Evolutionary conservation across 1,139 yeast species (phyloP).

Genomic region (Blastobotrys malaysiensis): DNA sequence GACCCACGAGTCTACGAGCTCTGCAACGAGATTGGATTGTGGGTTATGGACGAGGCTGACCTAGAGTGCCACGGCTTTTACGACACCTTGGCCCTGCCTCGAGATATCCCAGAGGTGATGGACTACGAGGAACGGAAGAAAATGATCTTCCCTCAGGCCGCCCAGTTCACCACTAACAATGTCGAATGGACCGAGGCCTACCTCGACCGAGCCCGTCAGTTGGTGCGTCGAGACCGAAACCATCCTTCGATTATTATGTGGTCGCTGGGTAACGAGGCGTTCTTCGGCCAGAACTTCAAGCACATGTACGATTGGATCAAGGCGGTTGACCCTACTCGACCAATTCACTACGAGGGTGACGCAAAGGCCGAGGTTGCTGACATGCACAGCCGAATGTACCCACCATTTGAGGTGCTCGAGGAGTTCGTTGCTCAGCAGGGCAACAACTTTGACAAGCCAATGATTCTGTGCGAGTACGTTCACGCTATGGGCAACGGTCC

Average conservation of each 20-base stretch:
- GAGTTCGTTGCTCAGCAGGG: constrained; percentile 22
- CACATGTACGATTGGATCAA: constrained; percentile 29
- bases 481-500: constrained; percentile 41
- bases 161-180: constrained; percentile 28
- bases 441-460: constrained; percentile 27
- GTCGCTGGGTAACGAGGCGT: constrained; percentile 38
- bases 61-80: constrained; percentile 36
- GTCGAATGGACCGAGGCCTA: constrained; percentile 32
- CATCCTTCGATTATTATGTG: constrained; percentile 35
- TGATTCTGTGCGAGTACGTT: constrained; percentile 36
- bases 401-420: constrained; percentile 19
- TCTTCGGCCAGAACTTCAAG: constrained; percentile 31
- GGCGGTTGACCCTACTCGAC: constrained; percentile 28
- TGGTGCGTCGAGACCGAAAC: constrained; percentile 33
- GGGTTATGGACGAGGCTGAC: constrained; percentile 37
- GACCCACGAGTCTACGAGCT: constrained; percentile 17
- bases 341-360: constrained; percentile 33
- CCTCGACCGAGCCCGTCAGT: constrained; percentile 32
- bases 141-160: constrained; percentile 13
- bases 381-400: constrained; percentile 34
- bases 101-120: constrained; percentile 13
- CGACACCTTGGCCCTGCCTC: constrained; percentile 12
- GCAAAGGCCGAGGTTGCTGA: constrained; percentile 28
- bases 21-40: constrained; percentile 30
- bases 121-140: constrained; percentile 14